Percentiles rank a stretch among this genome's conserved stretches.
Evolutionary conservation across 2,329 filamentous ascomycete genomes (phyloP).

Genomic region (Pseudogymnoascus verrucosus): DNA sequence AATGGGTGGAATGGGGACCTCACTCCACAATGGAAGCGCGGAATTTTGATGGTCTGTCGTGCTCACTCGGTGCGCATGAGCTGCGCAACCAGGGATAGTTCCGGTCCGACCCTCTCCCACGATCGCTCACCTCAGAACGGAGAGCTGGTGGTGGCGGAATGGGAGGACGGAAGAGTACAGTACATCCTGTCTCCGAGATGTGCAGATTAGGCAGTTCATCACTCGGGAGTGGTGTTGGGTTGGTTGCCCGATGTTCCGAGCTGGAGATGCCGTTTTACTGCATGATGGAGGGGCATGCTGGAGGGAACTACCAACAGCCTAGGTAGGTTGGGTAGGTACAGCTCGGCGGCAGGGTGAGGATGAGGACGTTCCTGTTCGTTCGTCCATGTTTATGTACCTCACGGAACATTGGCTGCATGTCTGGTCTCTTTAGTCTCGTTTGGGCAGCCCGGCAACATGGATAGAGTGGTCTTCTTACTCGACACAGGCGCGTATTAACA

Average conservation of each 20-base stretch:
- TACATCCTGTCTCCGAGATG: background rate
- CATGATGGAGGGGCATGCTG: background rate
- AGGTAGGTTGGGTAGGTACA: background rate
- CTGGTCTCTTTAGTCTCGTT: conserved; percentile 1
- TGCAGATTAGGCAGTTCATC: conserved; percentile 2
- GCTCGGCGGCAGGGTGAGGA: background rate
- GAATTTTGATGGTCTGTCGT: conserved; percentile 2
- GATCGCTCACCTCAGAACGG: background rate
- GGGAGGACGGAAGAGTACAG: background rate
- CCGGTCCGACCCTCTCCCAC: background rate
- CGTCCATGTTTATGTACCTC: background rate
- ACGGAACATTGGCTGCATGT: background rate
- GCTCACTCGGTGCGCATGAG: background rate
- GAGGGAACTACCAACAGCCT: background rate
- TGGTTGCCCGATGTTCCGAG: background rate
- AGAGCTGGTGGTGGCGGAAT: background rate
- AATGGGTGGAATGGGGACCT: background rate
- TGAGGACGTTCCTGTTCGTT: background rate
- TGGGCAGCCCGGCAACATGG: background rate
- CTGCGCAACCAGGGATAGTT: background rate
- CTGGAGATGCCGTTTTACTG: background rate
- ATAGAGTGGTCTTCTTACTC: conserved; percentile 1
- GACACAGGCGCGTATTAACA: background rate
- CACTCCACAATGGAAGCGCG: conserved; percentile 5
- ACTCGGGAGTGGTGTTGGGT: background rate